Base-by-base conservation (phyloP, 1,139 yeast genomes). In the Taiozyma sp. region DNA sequence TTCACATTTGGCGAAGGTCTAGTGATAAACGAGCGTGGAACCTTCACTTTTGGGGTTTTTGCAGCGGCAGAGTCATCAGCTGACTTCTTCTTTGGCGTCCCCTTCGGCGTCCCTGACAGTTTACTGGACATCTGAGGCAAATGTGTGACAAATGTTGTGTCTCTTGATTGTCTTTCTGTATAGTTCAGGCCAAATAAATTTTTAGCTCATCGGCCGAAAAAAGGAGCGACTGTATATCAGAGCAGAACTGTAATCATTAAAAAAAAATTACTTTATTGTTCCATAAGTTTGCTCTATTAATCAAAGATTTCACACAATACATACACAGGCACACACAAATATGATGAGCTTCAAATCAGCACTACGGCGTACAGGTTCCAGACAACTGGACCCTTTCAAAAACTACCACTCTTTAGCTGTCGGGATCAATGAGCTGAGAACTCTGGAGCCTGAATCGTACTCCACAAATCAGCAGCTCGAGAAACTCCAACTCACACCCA, bases 1-100 rank as follows among this genome's bases (percentile, higher is more conserved):
- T 72, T 72, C 23, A 65, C 51, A 10, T 67, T 64, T 0, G 68
- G 57, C 1, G 76, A 66, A 1, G 96, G 93, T 53, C 96, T 72
- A 2, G 81, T 78, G 19, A 87, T 83, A 62, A 73, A 80, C 13
- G 65, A 63, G n/a, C 66, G 58, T 2, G 77, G 76, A 10, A 69
- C 48, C 51, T 69, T 71, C 39, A 68, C 56, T 49, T 78, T 80
- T 56, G 66, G 45, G 24, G 55, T 43, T 28, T 54, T 52, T 6
- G 62, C 55, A 6, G 58, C 46, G 16, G 61, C 40, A 2, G 60
- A 50, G 1, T 59, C 48, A 10, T 55, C 53, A 4, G 61, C 41
- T 10, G 54, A 47, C 49, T 64, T 65, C 59, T 69, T 69, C 54
- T 66, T 67, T 2, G 58, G 50, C 0, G 66, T 52, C 44, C 41